Percentiles rank a stretch among this genome's conserved stretches.
Conservation (phyloP, 768 basidiomycete genomes). For the Lactarius hengduanensis region DNA sequence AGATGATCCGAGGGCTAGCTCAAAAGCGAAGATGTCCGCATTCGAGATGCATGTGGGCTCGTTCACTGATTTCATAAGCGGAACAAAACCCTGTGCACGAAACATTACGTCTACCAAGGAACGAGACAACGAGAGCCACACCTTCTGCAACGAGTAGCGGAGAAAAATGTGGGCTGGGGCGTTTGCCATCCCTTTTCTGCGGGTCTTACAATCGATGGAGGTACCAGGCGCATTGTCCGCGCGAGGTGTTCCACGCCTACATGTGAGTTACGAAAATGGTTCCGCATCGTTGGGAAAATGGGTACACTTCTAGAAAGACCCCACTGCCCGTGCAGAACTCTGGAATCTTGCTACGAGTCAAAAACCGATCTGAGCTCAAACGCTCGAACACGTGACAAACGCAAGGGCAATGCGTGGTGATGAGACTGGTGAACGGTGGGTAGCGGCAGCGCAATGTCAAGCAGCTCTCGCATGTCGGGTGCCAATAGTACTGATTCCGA, state of each 20-base stretch:
- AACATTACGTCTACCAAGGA: neutral
- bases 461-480: slow-evolving; percentile 55
- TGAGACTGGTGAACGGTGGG: slow-evolving; percentile 63
- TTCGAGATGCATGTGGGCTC: slow-evolving; percentile 55
- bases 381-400: slow-evolving; percentile 15
- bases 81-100: slow-evolving; percentile 49
- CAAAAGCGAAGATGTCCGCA: slow-evolving; percentile 61
- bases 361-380: slow-evolving; percentile 49
- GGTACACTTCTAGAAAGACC: slow-evolving; percentile 62
- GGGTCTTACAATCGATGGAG: slow-evolving; percentile 49
- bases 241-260: slow-evolving; percentile 77
- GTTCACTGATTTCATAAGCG: slow-evolving; percentile 62
- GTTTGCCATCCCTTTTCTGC: slow-evolving; percentile 54
- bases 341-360: slow-evolving; percentile 62
- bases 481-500: slow-evolving; percentile 66
- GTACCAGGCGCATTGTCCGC: slow-evolving; percentile 60
- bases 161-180: slow-evolving; percentile 59
- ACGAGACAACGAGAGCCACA: slow-evolving; percentile 30
- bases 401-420: slow-evolving; percentile 1
- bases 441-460: slow-evolving; percentile 45
- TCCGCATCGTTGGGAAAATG: neutral
- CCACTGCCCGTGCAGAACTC: slow-evolving; percentile 53
- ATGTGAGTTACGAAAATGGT: neutral
- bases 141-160: slow-evolving; percentile 80
- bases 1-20: slow-evolving; percentile 48